phyloP scores from a whole-genome alignment of 352 stramenopile genomes.

The Phytophthora vignae region DNA sequence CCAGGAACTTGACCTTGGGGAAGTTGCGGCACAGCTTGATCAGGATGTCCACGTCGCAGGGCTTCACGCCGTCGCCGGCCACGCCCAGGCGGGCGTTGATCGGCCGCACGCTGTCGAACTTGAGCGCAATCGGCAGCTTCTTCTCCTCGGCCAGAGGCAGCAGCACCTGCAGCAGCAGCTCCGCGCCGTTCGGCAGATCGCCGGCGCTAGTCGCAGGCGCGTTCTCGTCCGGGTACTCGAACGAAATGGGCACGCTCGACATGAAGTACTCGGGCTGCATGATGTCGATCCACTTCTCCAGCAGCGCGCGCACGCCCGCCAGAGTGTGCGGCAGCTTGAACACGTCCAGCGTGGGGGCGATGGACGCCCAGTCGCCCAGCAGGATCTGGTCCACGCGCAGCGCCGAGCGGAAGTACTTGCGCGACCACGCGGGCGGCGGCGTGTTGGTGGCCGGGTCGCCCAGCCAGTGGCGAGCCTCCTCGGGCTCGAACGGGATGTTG shows the following conservation, averaged over 20 bases:
- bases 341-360: conserved; percentile 69
- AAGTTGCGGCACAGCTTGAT: conserved; percentile 88
- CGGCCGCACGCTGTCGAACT: conserved; percentile 92
- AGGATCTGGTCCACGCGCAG: conserved; percentile 93
- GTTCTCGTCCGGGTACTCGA: conserved; percentile 69
- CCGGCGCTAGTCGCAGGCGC: conserved; percentile 16
- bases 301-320: conserved; percentile 80
- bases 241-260: conserved; percentile 93
- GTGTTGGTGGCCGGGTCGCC: conserved; percentile 49
- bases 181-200: conserved; percentile 49
- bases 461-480: conserved; percentile 67
- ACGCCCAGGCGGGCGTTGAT: conserved; percentile 86
- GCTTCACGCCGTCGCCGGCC: conserved; percentile 93
- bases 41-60: conserved; percentile 88
- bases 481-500: conserved; percentile 92
- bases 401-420: conserved; percentile 88
- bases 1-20: conserved; percentile 94
- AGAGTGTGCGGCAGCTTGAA: conserved; percentile 73
- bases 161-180: conserved; percentile 90
- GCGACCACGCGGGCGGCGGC: conserved; percentile 56
- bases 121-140: conserved; percentile 93
- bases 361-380: conserved; percentile 81
- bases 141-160: conserved; percentile 90
- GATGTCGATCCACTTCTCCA: conserved; percentile 92
- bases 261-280: conserved; percentile 96